Evolutionary conservation across 106 monocot species (phyloP), one percentile per base, ranked within the genome.

Genomic region (Dioscorea zingiberensis): DNA sequence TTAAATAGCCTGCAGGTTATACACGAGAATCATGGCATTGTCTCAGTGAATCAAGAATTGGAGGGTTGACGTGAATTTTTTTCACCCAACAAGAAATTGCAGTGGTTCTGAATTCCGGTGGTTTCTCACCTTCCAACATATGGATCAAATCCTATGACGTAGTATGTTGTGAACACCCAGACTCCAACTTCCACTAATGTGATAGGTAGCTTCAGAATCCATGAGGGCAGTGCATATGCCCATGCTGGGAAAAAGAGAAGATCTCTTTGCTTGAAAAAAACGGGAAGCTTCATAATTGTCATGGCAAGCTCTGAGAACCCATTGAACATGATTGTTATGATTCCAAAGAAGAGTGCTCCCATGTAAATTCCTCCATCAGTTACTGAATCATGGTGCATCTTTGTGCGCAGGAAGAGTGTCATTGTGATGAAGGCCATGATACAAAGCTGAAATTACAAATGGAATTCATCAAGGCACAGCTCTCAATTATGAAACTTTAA

Each of bases 191-290:
- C 84, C 22, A 85, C 5, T 18, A 80, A 32, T 0, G 80, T 69
- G 63, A 85, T 67, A 16, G 84, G 84, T 54, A 85, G 80, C 53
- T 80, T 80, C 12, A 85, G 77, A 44, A 85, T 61, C 80, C 84
- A 85, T 23, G 73, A 45, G 8, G 80, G 80, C 10, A 85, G 21
- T 6, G 85, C 80, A 68, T 80, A 85, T 2, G 85, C 77, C 85
- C 85, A 85, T 54, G 80, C 44, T 5, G 85, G 80, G 68, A 67
- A 85, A 44, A 85, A 80, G 53, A 73, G 64, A 30, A 66, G 66
- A 46, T 85, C 80, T 63, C 85, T 77, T 70, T 85, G 85, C 70
- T 85, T 85, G 67, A 63, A 85, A 74, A 85, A 85, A 16, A 85
- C 71, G 5, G 85, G 85, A 51, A 85, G 80, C 59, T 73, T 85